Conservation (phyloP, 176 grass and related monocot genomes). For the Lolium perenne region DNA sequence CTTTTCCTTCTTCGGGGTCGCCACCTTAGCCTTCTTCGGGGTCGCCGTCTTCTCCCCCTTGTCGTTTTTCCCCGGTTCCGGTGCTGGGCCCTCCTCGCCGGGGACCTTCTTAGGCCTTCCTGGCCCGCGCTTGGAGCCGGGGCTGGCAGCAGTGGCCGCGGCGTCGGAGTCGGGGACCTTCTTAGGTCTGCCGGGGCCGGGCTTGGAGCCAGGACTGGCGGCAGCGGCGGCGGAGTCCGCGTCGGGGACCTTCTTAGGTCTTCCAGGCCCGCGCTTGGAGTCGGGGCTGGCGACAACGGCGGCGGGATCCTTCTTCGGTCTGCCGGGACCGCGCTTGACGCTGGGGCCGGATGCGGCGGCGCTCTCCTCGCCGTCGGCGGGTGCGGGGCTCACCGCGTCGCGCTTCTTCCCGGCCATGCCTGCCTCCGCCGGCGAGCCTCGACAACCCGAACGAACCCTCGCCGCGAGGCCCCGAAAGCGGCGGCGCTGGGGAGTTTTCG, state of each 20-base stretch:
- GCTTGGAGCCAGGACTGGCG: background rate
- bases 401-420: constrained; percentile 47
- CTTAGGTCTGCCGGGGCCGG: background rate
- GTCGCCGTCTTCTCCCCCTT: constrained; percentile 18
- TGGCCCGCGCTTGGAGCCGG: background rate
- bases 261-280: background rate
- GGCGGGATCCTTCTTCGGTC: constrained; percentile 6
- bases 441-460: constrained; percentile 21
- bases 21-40: constrained; percentile 33
- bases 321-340: background rate
- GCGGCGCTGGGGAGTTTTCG: constrained; percentile 23
- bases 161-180: background rate
- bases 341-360: background rate
- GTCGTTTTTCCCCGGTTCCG: background rate
- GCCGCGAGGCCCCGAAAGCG: constrained; percentile 2
- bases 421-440: constrained; percentile 3
- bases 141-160: background rate
- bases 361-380: background rate
- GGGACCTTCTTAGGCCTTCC: background rate
- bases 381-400: background rate
- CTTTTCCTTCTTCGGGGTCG: background rate
- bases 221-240: background rate
- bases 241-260: background rate
- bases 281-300: constrained; percentile 4
- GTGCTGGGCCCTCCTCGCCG: background rate